A percentile compares a stretch with the other conserved stretches of the same genome.
These are phyloP conservation scores for Hypsizygus marmoreus DNA, from an alignment of 768 basidiomycete species.

Conservation along the genomic window DNA sequence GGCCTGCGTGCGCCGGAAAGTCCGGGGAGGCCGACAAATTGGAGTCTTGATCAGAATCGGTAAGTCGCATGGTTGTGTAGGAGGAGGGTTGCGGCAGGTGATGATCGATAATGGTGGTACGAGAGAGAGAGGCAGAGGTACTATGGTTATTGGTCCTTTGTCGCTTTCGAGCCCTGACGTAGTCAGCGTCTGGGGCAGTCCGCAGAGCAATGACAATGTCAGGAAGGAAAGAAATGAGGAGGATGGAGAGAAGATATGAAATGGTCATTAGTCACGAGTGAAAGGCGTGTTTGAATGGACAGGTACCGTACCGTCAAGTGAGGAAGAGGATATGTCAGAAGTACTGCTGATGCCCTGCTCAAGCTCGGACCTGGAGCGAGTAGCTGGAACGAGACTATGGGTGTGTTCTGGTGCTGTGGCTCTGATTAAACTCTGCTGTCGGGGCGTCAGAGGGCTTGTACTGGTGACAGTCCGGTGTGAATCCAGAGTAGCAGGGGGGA, in stretches of 20 bases:
- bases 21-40: slow-evolving; percentile 47
- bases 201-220: slow-evolving; percentile 13
- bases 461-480: slow-evolving; percentile 29
- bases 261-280: slow-evolving; percentile 16
- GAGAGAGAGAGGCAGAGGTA: slow-evolving; percentile 30
- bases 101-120: slow-evolving; percentile 35
- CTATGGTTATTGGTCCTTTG: slow-evolving; percentile 56
- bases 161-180: slow-evolving; percentile 66
- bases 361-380: slow-evolving; percentile 62
- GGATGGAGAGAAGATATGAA: slow-evolving; percentile 5
- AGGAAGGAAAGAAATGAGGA: neutral
- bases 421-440: slow-evolving; percentile 10
- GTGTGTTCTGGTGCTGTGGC: slow-evolving; percentile 27
- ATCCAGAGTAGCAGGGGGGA: slow-evolving; percentile 53
- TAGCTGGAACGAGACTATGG: slow-evolving; percentile 61
- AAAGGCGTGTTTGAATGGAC: slow-evolving; percentile 7
- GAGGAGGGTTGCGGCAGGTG: slow-evolving; percentile 25
- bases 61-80: slow-evolving; percentile 49
- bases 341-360: slow-evolving; percentile 45
- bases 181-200: slow-evolving; percentile 48
- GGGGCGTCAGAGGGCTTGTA: slow-evolving; percentile 18
- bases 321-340: slow-evolving; percentile 27
- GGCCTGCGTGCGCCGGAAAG: slow-evolving; percentile 48
- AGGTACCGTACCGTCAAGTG: slow-evolving; percentile 36
- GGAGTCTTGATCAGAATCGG: slow-evolving; percentile 51